These are phyloP conservation scores for Limnomonas spitsbergensis DNA, from an alignment of 139 green algal species.

Conservation along the genomic window DNA sequence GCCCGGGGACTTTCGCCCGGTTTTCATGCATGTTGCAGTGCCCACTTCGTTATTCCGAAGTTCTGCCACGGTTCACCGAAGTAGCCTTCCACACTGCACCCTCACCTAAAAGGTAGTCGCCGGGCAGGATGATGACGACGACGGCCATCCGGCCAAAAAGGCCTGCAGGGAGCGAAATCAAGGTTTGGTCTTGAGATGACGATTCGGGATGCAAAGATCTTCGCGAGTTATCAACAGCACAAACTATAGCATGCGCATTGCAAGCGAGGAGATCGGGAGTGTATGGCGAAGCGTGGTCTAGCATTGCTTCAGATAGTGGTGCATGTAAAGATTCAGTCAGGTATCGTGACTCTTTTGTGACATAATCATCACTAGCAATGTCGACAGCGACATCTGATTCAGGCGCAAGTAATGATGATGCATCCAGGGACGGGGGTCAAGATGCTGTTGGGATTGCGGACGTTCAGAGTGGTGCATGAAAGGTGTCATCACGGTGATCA, in stretches of 20 bases:
- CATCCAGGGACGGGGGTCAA: no score
- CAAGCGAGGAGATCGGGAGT: neutral
- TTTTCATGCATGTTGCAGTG: constrained; percentile 47
- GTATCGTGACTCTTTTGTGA: neutral
- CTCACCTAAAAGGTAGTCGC: no score
- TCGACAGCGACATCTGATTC: neutral
- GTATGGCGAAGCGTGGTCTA: neutral
- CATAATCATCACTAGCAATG: constrained; percentile 16
- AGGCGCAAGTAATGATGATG: neutral
- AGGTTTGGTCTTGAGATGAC: no score
- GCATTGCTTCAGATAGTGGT: constrained; percentile 65
- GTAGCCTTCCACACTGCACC: constrained; percentile 79
- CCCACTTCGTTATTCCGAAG: constrained; percentile 15
- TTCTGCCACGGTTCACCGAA: constrained; percentile 48
- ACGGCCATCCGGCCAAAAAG: constrained; percentile 2
- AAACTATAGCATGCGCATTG: no score
- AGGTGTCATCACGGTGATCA: constrained; percentile 22
- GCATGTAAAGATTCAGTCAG: constrained; percentile 60
- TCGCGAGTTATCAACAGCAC: no score
- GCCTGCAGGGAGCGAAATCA: neutral
- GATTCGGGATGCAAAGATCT: no score
- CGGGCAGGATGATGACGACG: no score
- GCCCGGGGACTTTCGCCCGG: constrained; percentile 98
- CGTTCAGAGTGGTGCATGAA: constrained; percentile 60
- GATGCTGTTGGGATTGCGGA: neutral